Evolutionary conservation across 2,329 filamentous ascomycete species (phyloP).

Genomic region (Monosporascus sp.): DNA sequence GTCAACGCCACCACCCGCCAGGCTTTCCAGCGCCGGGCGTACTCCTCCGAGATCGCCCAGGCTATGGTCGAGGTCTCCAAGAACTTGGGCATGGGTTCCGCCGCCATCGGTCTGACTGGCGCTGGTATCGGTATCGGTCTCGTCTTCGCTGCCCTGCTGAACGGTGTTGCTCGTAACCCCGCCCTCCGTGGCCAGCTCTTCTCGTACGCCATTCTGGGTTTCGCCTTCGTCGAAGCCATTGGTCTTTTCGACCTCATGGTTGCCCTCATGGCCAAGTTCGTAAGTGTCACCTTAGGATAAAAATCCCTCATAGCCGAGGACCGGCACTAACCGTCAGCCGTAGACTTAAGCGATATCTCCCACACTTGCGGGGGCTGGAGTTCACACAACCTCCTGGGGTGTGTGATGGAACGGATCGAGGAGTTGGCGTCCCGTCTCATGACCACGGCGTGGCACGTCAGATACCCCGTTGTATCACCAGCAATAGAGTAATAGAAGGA

Average conservation of each 20-base stretch:
- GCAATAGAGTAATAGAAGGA: conserved; percentile 30
- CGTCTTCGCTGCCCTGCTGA: conserved; percentile 85
- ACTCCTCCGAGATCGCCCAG: conserved; percentile 83
- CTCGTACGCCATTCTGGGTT: conserved; percentile 92
- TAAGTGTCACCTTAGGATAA: conserved; percentile 38
- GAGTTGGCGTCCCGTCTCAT: conserved; percentile 16
- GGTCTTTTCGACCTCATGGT: conserved; percentile 87
- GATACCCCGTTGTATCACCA: conserved; percentile 26
- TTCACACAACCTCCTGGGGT: conserved; percentile 21
- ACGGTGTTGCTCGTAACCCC: conserved; percentile 89
- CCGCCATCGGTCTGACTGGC: conserved; percentile 88
- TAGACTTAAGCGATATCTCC: conserved; percentile 28
- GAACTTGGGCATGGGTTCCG: conserved; percentile 84
- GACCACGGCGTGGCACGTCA: conserved; percentile 13
- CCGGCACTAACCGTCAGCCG: conserved; percentile 5
- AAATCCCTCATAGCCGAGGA: not conserved
- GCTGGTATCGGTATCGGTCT: conserved; percentile 94
- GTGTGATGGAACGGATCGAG: conserved; percentile 23
- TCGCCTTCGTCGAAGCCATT: conserved; percentile 91
- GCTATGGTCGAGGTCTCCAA: conserved; percentile 87
- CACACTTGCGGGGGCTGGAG: conserved; percentile 22
- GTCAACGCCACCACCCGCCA: conserved; percentile 61
- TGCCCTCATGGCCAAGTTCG: conserved; percentile 91
- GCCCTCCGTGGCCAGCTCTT: conserved; percentile 92
- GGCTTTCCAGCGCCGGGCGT: conserved; percentile 66